These are phyloP conservation scores for Alternaria viburni DNA, from an alignment of 2,329 filamentous ascomycete species.

Conservation along the genomic window DNA sequence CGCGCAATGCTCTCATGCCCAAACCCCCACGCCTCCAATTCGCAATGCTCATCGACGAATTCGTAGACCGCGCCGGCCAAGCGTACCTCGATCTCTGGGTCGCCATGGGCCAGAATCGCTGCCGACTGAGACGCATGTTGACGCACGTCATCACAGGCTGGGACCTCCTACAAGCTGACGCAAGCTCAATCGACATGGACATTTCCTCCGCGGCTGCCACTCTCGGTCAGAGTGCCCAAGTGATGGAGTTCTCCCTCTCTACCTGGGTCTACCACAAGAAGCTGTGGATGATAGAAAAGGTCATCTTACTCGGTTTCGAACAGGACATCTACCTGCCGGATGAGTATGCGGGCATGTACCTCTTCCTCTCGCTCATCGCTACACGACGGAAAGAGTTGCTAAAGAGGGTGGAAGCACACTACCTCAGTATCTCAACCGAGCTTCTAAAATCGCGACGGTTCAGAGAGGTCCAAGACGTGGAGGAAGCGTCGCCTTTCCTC, in stretches of 20 bases:
- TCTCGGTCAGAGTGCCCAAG: slow-evolving; percentile 49
- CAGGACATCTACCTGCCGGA: slow-evolving; percentile 86
- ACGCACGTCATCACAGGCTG: slow-evolving; percentile 83
- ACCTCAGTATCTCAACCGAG: slow-evolving; percentile 2
- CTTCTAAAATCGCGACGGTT: slow-evolving; percentile 3
- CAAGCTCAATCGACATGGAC: slow-evolving; percentile 58
- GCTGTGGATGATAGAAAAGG: slow-evolving; percentile 83
- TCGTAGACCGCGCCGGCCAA: slow-evolving; percentile 63
- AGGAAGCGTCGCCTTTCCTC: slow-evolving; percentile 23
- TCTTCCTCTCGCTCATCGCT: slow-evolving; percentile 53
- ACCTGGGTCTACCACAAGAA: slow-evolving; percentile 93
- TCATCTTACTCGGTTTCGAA: slow-evolving; percentile 92
- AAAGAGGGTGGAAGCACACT: slow-evolving; percentile 22
- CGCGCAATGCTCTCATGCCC: slow-evolving; percentile 54
- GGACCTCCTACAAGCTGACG: slow-evolving; percentile 80
- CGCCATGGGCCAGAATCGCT: slow-evolving; percentile 87
- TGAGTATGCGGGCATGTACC: slow-evolving; percentile 89
- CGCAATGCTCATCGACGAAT: slow-evolving; percentile 70
- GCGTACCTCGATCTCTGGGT: slow-evolving; percentile 85
- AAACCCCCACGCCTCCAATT: slow-evolving; percentile 77
- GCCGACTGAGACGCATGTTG: slow-evolving; percentile 85
- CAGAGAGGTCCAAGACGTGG: slow-evolving; percentile 16
- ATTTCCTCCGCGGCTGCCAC: slow-evolving; percentile 47
- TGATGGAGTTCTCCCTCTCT: slow-evolving; percentile 74
- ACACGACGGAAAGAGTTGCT: slow-evolving; percentile 31